These are phyloP conservation scores for Somion occarium DNA, from an alignment of 1,284 basidiomycete species.

Conservation along the genomic window DNA sequence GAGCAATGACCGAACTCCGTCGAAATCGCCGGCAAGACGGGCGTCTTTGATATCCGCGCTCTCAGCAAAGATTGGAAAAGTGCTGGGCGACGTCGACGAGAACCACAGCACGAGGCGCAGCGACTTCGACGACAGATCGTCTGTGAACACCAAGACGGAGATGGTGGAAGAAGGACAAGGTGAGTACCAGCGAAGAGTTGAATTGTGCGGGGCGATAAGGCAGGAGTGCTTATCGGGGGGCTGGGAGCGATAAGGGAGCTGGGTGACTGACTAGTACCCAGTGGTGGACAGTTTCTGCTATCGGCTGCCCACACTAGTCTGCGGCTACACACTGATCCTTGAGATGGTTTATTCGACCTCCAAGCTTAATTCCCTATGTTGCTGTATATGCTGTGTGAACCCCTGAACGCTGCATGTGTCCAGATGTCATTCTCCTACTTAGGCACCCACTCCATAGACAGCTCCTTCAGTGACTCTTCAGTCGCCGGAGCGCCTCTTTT, in stretches of 20 bases:
- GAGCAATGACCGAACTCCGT: conserved; percentile 2
- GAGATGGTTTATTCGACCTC: too few species aligned
- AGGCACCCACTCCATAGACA: background rate
- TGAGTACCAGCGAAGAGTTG: too few species aligned
- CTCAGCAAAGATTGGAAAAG: conserved; percentile 11
- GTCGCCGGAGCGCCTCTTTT: background rate
- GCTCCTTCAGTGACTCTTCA: too few species aligned
- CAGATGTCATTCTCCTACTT: background rate
- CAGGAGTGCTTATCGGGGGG: background rate
- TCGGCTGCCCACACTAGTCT: conserved; percentile 2
- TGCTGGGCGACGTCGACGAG: conserved; percentile 10
- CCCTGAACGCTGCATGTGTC: background rate
- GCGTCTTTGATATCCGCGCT: conserved; percentile 13
- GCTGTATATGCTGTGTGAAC: background rate
- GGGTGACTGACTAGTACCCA: background rate
- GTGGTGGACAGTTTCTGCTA: background rate
- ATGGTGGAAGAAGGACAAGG: conserved; percentile 9
- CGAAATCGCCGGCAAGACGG: conserved; percentile 9
- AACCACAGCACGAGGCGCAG: conserved; percentile 3
- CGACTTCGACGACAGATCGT: conserved; percentile 9
- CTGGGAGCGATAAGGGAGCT: too few species aligned
- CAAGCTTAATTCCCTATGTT: too few species aligned
- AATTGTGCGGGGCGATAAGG: background rate
- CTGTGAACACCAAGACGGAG: conserved; percentile 8
- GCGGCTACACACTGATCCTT: too few species aligned